Percentiles rank a stretch among this genome's conserved stretches.
These are phyloP conservation scores for Triticum urartu DNA, from an alignment of 176 grass and related monocot species.

Conservation along the genomic window DNA sequence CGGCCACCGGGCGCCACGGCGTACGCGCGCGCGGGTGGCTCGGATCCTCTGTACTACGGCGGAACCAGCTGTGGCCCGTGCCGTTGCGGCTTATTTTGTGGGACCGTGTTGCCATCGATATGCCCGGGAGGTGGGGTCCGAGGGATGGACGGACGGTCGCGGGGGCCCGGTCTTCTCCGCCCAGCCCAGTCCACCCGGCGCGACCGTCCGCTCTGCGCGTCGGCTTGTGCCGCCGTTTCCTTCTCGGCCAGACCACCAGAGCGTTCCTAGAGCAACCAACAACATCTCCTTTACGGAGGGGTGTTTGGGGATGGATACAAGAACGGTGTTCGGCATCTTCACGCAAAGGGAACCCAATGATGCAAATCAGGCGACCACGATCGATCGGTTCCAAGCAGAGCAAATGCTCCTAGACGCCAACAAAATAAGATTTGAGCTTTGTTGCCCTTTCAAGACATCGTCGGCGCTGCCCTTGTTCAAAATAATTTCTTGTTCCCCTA, in stretches of 20 bases:
- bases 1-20: neutral
- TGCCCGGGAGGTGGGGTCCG: neutral
- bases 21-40: constrained; percentile 38
- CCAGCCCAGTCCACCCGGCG: constrained; percentile 31
- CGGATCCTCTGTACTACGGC: constrained; percentile 33
- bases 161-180: neutral
- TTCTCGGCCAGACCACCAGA: neutral
- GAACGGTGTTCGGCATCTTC: neutral
- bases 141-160: neutral
- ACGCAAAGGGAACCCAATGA: neutral
- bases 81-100: neutral
- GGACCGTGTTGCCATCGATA: neutral
- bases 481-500: neutral
- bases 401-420: too few relatives aligned
- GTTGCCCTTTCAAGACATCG: neutral
- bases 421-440: neutral
- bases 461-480: neutral
- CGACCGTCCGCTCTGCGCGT: constrained; percentile 15
- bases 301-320: neutral
- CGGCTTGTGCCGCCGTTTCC: constrained; percentile 22
- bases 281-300: too few relatives aligned
- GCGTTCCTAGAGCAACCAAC: too few relatives aligned
- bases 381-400: too few relatives aligned
- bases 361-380: too few relatives aligned
- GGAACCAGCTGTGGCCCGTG: neutral